Percentiles rank a stretch among this genome's conserved stretches.
These are phyloP conservation scores for Pseudopyricularia cyperi DNA, from an alignment of 2,329 filamentous ascomycete genomes.

Conservation along the genomic window DNA sequence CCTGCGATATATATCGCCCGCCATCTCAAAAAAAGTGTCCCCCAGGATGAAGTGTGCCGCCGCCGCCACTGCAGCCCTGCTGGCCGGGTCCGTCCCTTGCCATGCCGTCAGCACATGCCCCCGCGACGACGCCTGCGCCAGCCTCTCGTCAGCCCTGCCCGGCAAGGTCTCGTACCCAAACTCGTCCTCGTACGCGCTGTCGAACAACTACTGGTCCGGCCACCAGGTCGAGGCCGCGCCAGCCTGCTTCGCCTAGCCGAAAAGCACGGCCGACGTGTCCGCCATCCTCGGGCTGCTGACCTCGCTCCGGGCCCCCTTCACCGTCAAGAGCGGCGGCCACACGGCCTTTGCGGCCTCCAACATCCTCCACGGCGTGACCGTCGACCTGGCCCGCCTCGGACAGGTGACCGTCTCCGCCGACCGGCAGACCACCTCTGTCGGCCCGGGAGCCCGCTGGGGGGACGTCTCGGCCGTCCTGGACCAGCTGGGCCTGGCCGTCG, in stretches of 20 bases:
- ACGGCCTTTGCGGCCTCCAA: constrained; percentile 30
- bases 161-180: constrained; percentile 10
- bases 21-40: no score
- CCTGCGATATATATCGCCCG: no score
- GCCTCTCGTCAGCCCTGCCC: constrained; percentile 8
- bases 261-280: constrained; percentile 16
- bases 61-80: not conserved
- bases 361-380: constrained; percentile 22
- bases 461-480: constrained; percentile 25
- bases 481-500: constrained; percentile 25
- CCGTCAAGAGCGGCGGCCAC: constrained; percentile 35
- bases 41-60: no score
- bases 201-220: constrained; percentile 18
- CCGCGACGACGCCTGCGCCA: constrained; percentile 5
- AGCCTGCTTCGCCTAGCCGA: constrained; percentile 20
- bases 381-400: constrained; percentile 28
- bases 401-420: constrained; percentile 18
- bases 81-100: not conserved
- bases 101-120: not conserved
- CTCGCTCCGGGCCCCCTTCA: constrained; percentile 21
- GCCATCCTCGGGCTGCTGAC: constrained; percentile 8
- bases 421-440: constrained; percentile 24
- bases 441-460: constrained; percentile 30
- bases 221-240: constrained; percentile 13
- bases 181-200: constrained; percentile 9